Base-by-base conservation (phyloP, 805 yeast genomes). In the Schwanniomyces pseudopolymorphus region DNA sequence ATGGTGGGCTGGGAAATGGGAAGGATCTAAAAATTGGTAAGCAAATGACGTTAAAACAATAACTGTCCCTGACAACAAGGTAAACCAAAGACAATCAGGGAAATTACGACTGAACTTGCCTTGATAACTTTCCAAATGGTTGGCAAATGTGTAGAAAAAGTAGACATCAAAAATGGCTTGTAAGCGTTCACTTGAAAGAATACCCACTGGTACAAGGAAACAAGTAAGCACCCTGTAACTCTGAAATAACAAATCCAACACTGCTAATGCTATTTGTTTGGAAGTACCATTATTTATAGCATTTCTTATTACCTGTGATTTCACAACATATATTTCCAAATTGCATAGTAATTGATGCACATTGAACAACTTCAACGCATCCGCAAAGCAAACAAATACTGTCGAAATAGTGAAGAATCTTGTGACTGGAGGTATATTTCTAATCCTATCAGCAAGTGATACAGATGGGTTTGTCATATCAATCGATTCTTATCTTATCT, bases 351-450 rank as follows among this genome's bases (percentile, higher is more conserved):
- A 44, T 2, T 51, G 47, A 4, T 20, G 37, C 6, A 55, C 49
- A 7, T 49, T 22, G 21, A 61, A 33, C 26, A 64, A 38, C 14
- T 55, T 54, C 26, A 64, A 47, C 1, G 67, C 55, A 17, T 53
- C 47, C 2, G 60, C 60, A 31, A 80, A 70, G 2, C 78, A 73
- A 43, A 74, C 69, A 10, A 72, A 63, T 20, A 79, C 66, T 1
- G 84, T 66, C 3, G 77, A 57, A 33, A 81, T 64, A 1, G 82
- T 78, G 44, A 83, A 65, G 39, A 77, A 72, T 49, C 87, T 67
- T 3, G 88, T 83, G 21, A 83, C 80, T 3, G 86, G 84, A 1
- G 88, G 88, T 5, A 84, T 79, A 28, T 57, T 49, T 40, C 53
- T 50, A 28, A 65, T 59, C 24, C 49, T 52, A 9, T 62, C 65